Evolutionary conservation across 148 eudicot species (phyloP).

Genomic region (Heliamphora exappendiculata): DNA sequence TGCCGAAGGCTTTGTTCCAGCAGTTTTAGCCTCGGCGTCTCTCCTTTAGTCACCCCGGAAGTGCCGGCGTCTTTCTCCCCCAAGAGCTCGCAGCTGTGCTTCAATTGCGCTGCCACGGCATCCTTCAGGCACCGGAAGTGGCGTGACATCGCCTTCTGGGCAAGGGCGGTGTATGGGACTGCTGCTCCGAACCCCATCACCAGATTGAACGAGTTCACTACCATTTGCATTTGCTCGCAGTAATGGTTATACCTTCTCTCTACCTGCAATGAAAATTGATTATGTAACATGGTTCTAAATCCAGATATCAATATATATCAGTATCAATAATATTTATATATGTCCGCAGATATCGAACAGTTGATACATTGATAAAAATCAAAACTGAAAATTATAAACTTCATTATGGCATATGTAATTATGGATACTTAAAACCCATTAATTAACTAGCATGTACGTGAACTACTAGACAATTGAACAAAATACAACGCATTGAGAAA

Average conservation of each 20-base stretch:
- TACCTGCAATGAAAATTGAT: no score
- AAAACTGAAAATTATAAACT: no score
- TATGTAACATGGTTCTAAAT: no score
- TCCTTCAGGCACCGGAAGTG: slow-evolving; percentile 88
- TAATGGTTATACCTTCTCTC: slow-evolving; percentile 84
- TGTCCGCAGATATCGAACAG: no score
- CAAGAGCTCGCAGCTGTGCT: slow-evolving; percentile 63
- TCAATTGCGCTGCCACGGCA: slow-evolving; percentile 56
- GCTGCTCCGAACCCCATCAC: slow-evolving; percentile 88
- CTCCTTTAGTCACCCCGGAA: slow-evolving; percentile 80
- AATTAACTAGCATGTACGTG: no score
- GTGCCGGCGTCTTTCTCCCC: slow-evolving; percentile 79
- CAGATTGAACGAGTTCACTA: slow-evolving; percentile 79
- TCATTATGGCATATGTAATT: no score
- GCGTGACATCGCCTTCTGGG: slow-evolving; percentile 93
- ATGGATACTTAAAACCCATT: no score
- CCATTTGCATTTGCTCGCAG: slow-evolving; percentile 95
- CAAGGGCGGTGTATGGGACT: slow-evolving; percentile 72
- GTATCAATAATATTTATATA: no score
- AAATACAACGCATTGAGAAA: no score
- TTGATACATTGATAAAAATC: no score
- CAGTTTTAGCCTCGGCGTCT: slow-evolving; percentile 74
- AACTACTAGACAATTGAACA: no score
- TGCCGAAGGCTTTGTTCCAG: slow-evolving; percentile 81
- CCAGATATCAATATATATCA: no score